Conservation (phyloP, 495 filamentous ascomycete species). For the Friedmanniomyces endolithicus region DNA sequence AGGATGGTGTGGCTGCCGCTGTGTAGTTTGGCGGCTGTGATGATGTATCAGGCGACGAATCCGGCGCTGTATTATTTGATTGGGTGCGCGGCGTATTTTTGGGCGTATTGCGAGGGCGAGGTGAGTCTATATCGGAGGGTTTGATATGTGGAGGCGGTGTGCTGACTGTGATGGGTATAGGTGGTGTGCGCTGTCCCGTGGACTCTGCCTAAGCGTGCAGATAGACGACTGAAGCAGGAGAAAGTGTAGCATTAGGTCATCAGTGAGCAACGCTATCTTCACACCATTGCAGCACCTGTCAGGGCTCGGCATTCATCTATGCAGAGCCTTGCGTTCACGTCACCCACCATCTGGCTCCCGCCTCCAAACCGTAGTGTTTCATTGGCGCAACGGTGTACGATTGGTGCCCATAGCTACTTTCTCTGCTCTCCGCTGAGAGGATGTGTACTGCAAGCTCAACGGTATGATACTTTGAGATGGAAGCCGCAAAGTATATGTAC, state of each 20-base stretch:
- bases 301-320: too few species aligned
- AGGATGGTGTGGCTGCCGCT: conserved; percentile 76
- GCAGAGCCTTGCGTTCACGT: too few species aligned
- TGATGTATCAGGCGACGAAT: conserved; percentile 89
- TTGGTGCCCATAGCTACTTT: too few species aligned
- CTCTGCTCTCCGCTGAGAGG: too few species aligned
- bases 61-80: conserved; percentile 85
- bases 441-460: background rate
- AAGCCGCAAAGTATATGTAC: background rate
- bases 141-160: background rate
- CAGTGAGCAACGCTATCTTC: too few species aligned
- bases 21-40: conserved; percentile 54
- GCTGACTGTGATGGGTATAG: background rate
- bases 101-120: conserved; percentile 96
- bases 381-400: too few species aligned
- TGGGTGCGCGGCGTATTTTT: conserved; percentile 81
- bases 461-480: background rate
- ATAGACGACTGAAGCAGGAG: background rate
- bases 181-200: conserved; percentile 44
- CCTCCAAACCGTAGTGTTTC: too few species aligned
- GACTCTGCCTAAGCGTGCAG: conserved; percentile 30
- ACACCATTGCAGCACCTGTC: too few species aligned
- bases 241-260: background rate
- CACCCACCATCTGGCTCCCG: too few species aligned
- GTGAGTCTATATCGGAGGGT: conserved; percentile 36